Evolutionary conservation across 305 asterid genomes (phyloP), one percentile per base, ranked within the genome.

Genomic region (Solanum hybrid): DNA sequence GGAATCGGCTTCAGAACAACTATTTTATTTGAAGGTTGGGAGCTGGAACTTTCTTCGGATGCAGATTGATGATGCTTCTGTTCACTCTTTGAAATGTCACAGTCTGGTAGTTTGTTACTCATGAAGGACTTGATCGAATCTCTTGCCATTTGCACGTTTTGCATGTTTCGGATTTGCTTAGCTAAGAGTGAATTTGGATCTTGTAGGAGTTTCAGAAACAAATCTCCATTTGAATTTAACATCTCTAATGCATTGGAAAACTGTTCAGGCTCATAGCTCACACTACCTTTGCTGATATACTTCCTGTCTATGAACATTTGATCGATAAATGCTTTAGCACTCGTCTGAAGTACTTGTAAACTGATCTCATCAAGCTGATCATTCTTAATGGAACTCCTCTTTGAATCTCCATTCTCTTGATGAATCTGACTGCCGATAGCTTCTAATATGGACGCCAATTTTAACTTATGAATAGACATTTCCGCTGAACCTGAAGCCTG

Each of bases 1-100:
- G 92, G 90, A 41, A 85, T 91, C 37, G 99, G 98, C 91, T 93
- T 93, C 93, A 96, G 89, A 83, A 94, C 93, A 4, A 95, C 96
- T 83, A 96, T 95, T 91, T 91, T 93, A 80, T 91, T 91, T 4
- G 93, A 90, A 88, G 92, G 91, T 91, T 6, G 89, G 29, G 80
- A 90, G 83, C 65, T 88, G 73, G 84, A 75, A 87, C 88, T 87
- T 87, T 87, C 89, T 70, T 91, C 85, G 8, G 90, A 87, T 65
- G 93, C 87, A 61, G 57, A 82, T 82, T 68, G 92, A 87, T 91
- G 36, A 24, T 37, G 79, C 68, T 87, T 87, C 10, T 87, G 87
- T 83, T 83, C 87, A 83, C 87, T 29, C 27, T 83, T 83, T 34
- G 72, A 83, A 45, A 83, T 27, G 10, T 15, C 38, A 41, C 17